Percentiles rank a stretch among this genome's conserved stretches.
Conservation (phyloP, 1,139 yeast species). For the Geotrichum europaeum region DNA sequence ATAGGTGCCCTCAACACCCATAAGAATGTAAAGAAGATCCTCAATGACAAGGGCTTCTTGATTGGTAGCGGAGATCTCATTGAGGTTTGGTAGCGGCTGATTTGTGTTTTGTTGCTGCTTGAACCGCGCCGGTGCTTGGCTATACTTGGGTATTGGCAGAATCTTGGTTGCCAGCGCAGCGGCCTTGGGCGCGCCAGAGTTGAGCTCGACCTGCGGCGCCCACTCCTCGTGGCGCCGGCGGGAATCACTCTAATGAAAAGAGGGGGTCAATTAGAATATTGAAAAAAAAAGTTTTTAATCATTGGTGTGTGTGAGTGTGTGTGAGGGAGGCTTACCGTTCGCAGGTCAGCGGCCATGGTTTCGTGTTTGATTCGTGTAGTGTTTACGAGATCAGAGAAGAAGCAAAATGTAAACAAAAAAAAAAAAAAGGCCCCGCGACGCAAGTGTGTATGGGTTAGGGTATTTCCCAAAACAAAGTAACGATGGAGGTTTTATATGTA, state of each 20-base stretch:
- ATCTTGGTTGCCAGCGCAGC: conserved; percentile 25
- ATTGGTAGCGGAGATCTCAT: conserved; percentile 37
- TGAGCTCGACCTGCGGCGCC: not conserved
- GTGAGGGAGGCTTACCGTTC: not conserved
- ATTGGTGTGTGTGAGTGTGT: too few relatives aligned
- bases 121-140: conserved; percentile 15
- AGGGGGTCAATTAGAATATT: not conserved
- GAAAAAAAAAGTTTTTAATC: not conserved
- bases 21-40: conserved; percentile 61
- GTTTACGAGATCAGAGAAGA: not conserved
- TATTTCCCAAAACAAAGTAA: not conserved
- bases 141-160: conserved; percentile 20
- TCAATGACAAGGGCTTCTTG: conserved; percentile 70
- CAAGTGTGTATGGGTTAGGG: not conserved
- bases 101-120: not conserved
- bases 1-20: conserved; percentile 77
- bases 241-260: not conserved
- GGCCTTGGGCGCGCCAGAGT: not conserved
- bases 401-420: not conserved
- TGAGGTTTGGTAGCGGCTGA: conserved; percentile 12
- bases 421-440: too few relatives aligned
- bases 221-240: not conserved
- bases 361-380: not conserved
- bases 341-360: not conserved
- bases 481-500: not conserved